Conservation (phyloP, 2,329 filamentous ascomycete genomes). For the Aplosporella prunicola region DNA sequence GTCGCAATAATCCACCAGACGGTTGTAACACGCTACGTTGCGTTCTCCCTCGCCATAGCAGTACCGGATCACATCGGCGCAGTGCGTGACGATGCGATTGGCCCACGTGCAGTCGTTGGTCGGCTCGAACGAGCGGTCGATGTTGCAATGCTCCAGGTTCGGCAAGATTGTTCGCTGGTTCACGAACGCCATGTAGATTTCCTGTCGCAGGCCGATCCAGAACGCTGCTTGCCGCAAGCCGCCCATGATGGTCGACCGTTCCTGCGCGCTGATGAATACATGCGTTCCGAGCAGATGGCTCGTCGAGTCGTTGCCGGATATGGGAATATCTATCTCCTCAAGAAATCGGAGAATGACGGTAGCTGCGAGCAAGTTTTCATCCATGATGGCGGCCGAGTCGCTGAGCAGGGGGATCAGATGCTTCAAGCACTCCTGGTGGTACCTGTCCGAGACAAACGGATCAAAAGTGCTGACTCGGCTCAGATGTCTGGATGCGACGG, state of each 20-base stretch:
- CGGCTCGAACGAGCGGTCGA: conserved; percentile 30
- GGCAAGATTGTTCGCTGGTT: conserved; percentile 20
- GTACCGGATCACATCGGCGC: conserved; percentile 37
- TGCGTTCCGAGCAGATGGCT: conserved; percentile 30
- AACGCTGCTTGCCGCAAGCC: conserved; percentile 18
- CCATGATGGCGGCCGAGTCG: conserved; percentile 29
- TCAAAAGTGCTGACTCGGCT: conserved; percentile 32
- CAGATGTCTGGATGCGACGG: conserved; percentile 33
- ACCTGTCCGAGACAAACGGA: conserved; percentile 32
- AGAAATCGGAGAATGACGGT: conserved; percentile 32
- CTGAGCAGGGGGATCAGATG: conserved; percentile 33
- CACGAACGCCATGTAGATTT: conserved; percentile 24
- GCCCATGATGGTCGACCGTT: conserved; percentile 4
- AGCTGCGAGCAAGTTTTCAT: conserved; percentile 33
- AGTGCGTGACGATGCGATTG: conserved; percentile 31
- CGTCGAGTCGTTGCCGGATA: conserved; percentile 27
- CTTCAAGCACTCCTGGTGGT: conserved; percentile 33
- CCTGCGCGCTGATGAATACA: conserved; percentile 13
- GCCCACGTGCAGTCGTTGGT: conserved; percentile 34
- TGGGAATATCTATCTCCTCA: conserved; percentile 33
- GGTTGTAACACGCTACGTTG: conserved; percentile 31
- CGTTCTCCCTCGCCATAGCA: conserved; percentile 43
- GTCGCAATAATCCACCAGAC: conserved; percentile 37
- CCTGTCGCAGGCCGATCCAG: conserved; percentile 25
- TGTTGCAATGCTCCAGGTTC: conserved; percentile 15